These are phyloP conservation scores for Rhizomucor pusillus DNA, from an alignment of 371 early-diverging fungal genomes.

Conservation along the genomic window DNA sequence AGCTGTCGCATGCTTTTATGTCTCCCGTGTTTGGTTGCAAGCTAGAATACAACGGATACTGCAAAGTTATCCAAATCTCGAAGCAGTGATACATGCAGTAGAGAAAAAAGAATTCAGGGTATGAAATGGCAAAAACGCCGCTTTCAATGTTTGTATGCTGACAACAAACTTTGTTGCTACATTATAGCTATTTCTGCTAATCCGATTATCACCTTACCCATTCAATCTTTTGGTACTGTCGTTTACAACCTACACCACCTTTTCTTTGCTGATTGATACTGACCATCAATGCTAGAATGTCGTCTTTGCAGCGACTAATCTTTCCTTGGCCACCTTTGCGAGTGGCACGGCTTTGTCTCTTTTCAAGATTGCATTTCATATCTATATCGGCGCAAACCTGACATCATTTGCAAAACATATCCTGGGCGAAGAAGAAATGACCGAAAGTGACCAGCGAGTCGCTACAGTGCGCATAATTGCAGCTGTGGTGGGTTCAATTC, in stretches of 20 bases:
- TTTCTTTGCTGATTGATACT: too few species aligned
- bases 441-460: constrained; percentile 26
- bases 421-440: constrained; percentile 40
- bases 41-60: constrained; percentile 49
- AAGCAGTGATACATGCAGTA: constrained; percentile 60
- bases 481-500: constrained; percentile 35
- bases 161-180: not conserved
- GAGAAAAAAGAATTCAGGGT: constrained; percentile 72
- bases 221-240: constrained; percentile 63
- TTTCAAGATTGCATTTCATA: constrained; percentile 62
- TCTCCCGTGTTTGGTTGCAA: constrained; percentile 54
- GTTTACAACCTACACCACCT: too few species aligned
- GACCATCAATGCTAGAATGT: constrained; percentile 40
- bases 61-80: constrained; percentile 51
- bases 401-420: constrained; percentile 54
- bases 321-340: constrained; percentile 52
- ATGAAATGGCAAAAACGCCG: constrained; percentile 3
- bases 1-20: constrained; percentile 56
- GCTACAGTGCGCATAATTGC: constrained; percentile 34
- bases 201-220: constrained; percentile 79
- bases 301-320: constrained; percentile 61
- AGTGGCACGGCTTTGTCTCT: constrained; percentile 66
- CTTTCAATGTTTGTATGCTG: not conserved
- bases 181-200: constrained; percentile 57
- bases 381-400: constrained; percentile 73